Evolutionary conservation across 208 protist genomes (phyloP), one percentile per base, ranked within the genome.

Genomic region (Leishmania arabica): DNA sequence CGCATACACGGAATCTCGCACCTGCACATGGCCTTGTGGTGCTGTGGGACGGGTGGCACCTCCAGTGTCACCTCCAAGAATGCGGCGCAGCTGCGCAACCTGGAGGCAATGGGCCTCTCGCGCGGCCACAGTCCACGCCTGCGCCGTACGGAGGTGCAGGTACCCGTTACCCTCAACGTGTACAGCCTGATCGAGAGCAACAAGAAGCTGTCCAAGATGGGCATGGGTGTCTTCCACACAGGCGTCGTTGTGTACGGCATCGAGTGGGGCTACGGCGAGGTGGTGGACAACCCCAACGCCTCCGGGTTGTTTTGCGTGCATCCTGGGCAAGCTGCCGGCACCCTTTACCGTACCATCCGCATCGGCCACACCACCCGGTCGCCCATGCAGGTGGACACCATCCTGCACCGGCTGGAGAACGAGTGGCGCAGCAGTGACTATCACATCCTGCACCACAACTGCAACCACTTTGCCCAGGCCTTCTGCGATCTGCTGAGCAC

Each of bases 161-260:
- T 89, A 6, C 83, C 88, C 2, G 93, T 97, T n/a, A 82, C 78
- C 21, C 66, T 97, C n/a, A 97, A 95, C 79, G 91, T 97, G 9
- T 97, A 97, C 79, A 95, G 91, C 79, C 85, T 97, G 19, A 21
- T 94, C 21, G 83, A 89, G 78, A 88, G 77, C 37, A 97, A 97
- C 83, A 89, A 86, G 70, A 87, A 78, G 62, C 83, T 97, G 21
- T 81, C 80, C 19, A 90, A 89, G 86, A 37, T 97, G 37, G 95
- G 95, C 56, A 87, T 98, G 77, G 95, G 95, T 49, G 87, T 97
- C 69, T 98, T 91, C 80, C 95, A 98, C 87, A 89, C 84, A 27
- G 95, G 95, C n/a, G 88, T 98, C 15, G 91, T 97, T 13, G 86
- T 98, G 31, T 98, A 95, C 84, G 95, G 95, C 75, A 93, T 95